Conservation (phyloP, 1,284 basidiomycete species). For the Ustilago trichophora region DNA sequence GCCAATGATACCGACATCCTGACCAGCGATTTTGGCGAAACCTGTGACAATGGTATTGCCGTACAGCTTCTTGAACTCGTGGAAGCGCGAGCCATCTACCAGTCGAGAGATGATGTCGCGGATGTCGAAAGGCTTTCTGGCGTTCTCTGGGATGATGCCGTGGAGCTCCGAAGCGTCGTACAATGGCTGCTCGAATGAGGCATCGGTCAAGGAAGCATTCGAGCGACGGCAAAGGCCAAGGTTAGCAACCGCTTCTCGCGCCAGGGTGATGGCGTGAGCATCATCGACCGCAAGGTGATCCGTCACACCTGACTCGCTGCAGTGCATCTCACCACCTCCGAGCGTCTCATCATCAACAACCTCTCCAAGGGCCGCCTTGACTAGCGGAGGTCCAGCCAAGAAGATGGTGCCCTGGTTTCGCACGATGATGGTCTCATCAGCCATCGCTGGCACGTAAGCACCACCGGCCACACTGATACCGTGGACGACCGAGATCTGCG, state of each 20-base stretch:
- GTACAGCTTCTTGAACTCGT: constrained; percentile 96
- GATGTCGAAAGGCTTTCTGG: constrained; percentile 89
- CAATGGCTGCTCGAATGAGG: constrained; percentile 76
- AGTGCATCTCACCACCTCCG: constrained; percentile 90
- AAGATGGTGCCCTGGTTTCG: constrained; percentile 92
- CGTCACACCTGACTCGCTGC: constrained; percentile 89
- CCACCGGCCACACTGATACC: constrained; percentile 92
- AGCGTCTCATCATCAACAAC: constrained; percentile 88
- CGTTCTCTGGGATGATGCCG: constrained; percentile 88
- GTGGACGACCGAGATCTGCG: constrained; percentile 90
- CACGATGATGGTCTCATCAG: constrained; percentile 89
- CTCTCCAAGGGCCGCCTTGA: constrained; percentile 94
- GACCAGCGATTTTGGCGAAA: constrained; percentile 68
- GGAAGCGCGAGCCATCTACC: constrained; percentile 88
- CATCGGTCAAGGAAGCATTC: constrained; percentile 32
- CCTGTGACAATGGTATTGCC: constrained; percentile 86
- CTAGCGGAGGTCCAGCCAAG: constrained; percentile 90
- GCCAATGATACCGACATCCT: constrained; percentile 74
- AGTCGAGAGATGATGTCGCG: constrained; percentile 88
- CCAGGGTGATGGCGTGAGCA: constrained; percentile 85
- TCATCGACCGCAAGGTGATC: constrained; percentile 90
- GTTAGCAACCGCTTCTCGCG: constrained; percentile 81
- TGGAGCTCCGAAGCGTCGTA: constrained; percentile 84
- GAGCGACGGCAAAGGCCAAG: constrained; percentile 69
- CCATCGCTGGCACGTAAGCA: constrained; percentile 95